These are phyloP conservation scores for Stellera chamaejasme DNA, from an alignment of 345 rosid genomes.

Conservation along the genomic window DNA sequence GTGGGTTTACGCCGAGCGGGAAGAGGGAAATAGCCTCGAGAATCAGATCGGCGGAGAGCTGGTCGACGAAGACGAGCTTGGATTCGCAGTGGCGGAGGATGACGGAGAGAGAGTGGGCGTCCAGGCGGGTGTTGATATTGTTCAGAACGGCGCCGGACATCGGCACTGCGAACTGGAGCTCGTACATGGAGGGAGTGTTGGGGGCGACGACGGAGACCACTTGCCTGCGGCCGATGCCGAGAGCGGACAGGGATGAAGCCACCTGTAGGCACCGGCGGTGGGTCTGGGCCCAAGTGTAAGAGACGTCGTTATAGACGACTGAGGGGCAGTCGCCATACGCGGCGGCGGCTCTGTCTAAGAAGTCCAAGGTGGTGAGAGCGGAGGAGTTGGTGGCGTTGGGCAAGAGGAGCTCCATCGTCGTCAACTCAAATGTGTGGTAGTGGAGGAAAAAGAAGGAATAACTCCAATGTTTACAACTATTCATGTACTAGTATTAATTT, in stretches of 20 bases:
- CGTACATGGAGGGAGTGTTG: conserved; percentile 48
- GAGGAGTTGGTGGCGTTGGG: conserved; percentile 38
- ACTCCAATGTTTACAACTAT: too few relatives aligned
- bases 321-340: conserved; percentile 46
- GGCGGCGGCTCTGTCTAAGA: conserved; percentile 47
- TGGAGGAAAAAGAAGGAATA: too few relatives aligned
- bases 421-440: too few relatives aligned
- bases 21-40: conserved; percentile 40
- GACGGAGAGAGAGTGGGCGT: conserved; percentile 35
- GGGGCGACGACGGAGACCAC: conserved; percentile 56
- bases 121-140: conserved; percentile 51
- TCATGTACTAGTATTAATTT: too few relatives aligned
- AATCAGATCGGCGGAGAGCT: conserved; percentile 14
- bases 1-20: conserved; percentile 16
- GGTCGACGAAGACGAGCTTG: conserved; percentile 53
- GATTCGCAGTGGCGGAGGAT: conserved; percentile 44
- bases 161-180: conserved; percentile 64
- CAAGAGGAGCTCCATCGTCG: conserved; percentile 27
- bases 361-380: conserved; percentile 44
- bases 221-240: conserved; percentile 31
- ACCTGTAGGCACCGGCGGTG: conserved; percentile 55
- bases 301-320: conserved; percentile 28
- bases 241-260: conserved; percentile 41
- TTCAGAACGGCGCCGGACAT: conserved; percentile 56
- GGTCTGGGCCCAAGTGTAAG: conserved; percentile 47